Base-by-base conservation (phyloP, 2,329 filamentous ascomycete genomes). In the Sclerotiophoma versabilis region DNA sequence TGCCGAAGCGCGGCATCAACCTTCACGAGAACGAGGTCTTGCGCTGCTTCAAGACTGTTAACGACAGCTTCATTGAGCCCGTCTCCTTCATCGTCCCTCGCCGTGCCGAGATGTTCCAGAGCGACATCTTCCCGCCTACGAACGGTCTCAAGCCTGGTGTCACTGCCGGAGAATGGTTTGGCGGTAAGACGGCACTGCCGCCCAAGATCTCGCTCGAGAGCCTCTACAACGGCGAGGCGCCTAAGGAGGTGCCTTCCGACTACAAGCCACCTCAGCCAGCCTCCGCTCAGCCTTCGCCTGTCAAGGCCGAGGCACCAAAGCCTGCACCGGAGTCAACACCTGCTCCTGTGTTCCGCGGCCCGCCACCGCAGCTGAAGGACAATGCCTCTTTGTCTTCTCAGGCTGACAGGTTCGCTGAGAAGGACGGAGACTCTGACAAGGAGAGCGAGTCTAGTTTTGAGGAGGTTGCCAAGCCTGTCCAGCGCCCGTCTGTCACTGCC, bases 1-100 rank as follows among this genome's bases (percentile, higher is more conserved):
- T 98, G 73, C 95, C 95, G 47, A 93, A 96, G 78, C 91, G 95
- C 60, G 95, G 93, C 60, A 90, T 99, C 68, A 96, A 97, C 74
- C 84, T 96, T 42, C 93, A 97, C 76, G 95, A 98, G 64, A 98
- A 98, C 74, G 95, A 99, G 75, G 69, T 74, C 47, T 93, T 96
- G 83, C 88, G 93, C 64, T 93, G 90, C 36, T 99, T 91, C 86
- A 99, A 99, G 84, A 98, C 95, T 0, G 91, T 98, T 75, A 96
- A 93, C 76, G 95, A 99, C 74, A 76, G 81, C 39, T 96, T 96
- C 79, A 92, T 99, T 67, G 95, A 99, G 78, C 95, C 95, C 33
- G 90, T 99, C 71, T 96, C 95, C 2, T 99, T 99, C 80, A 96
- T 96, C 49, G 95, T 98, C 2, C 95, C 95, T 42, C 87, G 95